phyloP scores from a whole-genome alignment of 2,329 filamentous ascomycete species.

The Cladosporium phlei region DNA sequence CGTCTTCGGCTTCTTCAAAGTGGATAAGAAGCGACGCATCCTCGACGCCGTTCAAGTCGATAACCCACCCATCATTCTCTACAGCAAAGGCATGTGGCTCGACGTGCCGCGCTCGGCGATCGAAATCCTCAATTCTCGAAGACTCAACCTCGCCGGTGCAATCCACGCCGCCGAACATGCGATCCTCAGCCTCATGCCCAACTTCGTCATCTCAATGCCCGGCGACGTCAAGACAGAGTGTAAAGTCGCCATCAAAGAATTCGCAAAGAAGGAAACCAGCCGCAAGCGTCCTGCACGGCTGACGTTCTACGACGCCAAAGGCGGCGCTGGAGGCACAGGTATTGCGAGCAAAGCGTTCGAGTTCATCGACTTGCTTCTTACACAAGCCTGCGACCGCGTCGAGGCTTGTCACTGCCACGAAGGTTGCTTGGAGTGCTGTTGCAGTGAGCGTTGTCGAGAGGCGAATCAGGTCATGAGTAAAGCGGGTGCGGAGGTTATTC shows the following conservation, averaged over 20 bases:
- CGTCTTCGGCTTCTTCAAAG: constrained; percentile 95
- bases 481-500: constrained; percentile 74
- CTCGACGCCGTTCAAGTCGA: constrained; percentile 90
- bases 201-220: constrained; percentile 82
- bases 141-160: constrained; percentile 76
- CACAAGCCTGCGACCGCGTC: constrained; percentile 70
- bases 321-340: constrained; percentile 74
- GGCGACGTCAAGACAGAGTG: constrained; percentile 94
- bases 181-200: constrained; percentile 78
- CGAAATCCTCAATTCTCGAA: constrained; percentile 66
- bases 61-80: constrained; percentile 81
- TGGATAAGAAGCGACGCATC: constrained; percentile 80
- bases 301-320: constrained; percentile 94
- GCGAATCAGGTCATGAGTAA: constrained; percentile 92
- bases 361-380: constrained; percentile 74
- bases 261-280: constrained; percentile 62
- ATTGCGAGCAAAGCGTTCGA: constrained; percentile 93
- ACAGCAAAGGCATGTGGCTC: constrained; percentile 90
- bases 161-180: constrained; percentile 96
- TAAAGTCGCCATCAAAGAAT: constrained; percentile 83
- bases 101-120: constrained; percentile 78
- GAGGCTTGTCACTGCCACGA: constrained; percentile 69
- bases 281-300: constrained; percentile 82
- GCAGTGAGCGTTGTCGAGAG: constrained; percentile 76
- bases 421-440: constrained; percentile 88